Evolutionary conservation across 805 yeast genomes (phyloP).

Genomic region (Henningerozyma blattae): DNA sequence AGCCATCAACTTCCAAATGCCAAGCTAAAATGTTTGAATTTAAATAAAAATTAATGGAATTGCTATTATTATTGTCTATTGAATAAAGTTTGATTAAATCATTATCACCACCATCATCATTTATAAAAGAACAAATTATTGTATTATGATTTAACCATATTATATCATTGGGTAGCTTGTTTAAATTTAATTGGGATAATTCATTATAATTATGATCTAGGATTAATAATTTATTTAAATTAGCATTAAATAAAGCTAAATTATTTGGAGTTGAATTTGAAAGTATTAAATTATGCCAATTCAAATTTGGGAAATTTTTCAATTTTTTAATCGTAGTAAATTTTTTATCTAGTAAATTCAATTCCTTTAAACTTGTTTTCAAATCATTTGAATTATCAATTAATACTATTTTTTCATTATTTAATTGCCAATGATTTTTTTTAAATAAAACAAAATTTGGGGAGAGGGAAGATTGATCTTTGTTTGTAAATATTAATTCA

Average conservation of each 20-base stretch:
- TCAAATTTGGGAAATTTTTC: constrained; percentile 6
- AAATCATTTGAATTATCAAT: constrained; percentile 16
- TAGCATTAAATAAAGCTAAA: constrained; percentile 36
- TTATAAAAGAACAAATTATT: constrained; percentile 44
- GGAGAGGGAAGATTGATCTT: too few relatives aligned
- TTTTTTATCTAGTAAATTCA: constrained; percentile 5
- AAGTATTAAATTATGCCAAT: constrained; percentile 22
- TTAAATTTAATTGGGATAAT: too few relatives aligned
- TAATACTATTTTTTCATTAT: constrained; percentile 10
- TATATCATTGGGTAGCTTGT: constrained; percentile 32
- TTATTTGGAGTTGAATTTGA: constrained; percentile 23
- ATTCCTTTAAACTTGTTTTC: too few relatives aligned
- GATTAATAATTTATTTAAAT: constrained; percentile 27
- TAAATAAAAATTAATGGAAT: constrained; percentile 37
- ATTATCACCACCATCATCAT: too few relatives aligned
- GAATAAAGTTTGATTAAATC: too few relatives aligned
- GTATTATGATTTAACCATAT: constrained; percentile 87
- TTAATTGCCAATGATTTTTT: constrained; percentile 20
- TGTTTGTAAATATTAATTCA: constrained; percentile 8
- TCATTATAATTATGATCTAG: too few relatives aligned
- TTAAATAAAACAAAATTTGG: constrained; percentile 18
- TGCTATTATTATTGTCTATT: too few relatives aligned
- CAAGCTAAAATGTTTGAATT: constrained; percentile 32
- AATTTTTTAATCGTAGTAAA: constrained; percentile 3
- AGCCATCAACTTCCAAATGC: constrained; percentile 53